These are phyloP conservation scores for Cadophora sp. DNA, from an alignment of 2,329 filamentous ascomycete genomes.

Conservation along the genomic window DNA sequence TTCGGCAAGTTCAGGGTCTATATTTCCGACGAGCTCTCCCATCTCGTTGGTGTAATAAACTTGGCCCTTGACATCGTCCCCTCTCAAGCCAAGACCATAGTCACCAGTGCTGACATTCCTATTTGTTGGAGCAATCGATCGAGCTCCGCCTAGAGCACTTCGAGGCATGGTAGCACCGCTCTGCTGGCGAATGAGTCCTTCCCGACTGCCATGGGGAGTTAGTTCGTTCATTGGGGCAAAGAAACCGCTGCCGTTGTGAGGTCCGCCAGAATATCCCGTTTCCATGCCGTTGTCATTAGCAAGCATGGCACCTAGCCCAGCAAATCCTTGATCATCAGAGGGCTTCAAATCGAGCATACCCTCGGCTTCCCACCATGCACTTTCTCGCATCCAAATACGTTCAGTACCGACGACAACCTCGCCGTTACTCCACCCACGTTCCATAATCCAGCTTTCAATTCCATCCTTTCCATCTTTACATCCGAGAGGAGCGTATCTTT, in stretches of 20 bases:
- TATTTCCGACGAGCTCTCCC: slow-evolving; percentile 69
- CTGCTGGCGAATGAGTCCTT: slow-evolving; percentile 64
- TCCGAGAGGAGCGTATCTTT: slow-evolving; percentile 81
- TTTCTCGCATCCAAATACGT: slow-evolving; percentile 94
- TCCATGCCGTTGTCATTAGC: slow-evolving; percentile 66
- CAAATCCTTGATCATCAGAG: slow-evolving; percentile 38
- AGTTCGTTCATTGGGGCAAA: slow-evolving; percentile 69
- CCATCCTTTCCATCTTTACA: slow-evolving; percentile 91
- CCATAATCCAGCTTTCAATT: slow-evolving; percentile 91
- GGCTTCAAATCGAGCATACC: slow-evolving; percentile 89
- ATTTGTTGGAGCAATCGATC: slow-evolving; percentile 67
- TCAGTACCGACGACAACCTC: slow-evolving; percentile 92
- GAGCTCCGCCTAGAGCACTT: slow-evolving; percentile 56
- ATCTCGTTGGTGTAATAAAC: slow-evolving; percentile 74
- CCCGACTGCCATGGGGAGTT: slow-evolving; percentile 71
- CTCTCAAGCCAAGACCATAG: slow-evolving; percentile 87
- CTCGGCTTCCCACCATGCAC: slow-evolving; percentile 97
- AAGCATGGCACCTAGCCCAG: slow-evolving; percentile 56
- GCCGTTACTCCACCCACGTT: slow-evolving; percentile 97
- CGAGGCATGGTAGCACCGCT: slow-evolving; percentile 48
- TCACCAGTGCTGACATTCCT: slow-evolving; percentile 72
- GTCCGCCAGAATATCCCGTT: slow-evolving; percentile 69
- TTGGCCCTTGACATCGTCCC: slow-evolving; percentile 77
- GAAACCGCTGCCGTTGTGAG: slow-evolving; percentile 65
- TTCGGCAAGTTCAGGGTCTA: slow-evolving; percentile 81